A percentile compares a stretch with the other conserved stretches of the same genome.
phyloP scores from a whole-genome alignment of 192 early-diverging fungal species.

The Coemansia sp. region DNA sequence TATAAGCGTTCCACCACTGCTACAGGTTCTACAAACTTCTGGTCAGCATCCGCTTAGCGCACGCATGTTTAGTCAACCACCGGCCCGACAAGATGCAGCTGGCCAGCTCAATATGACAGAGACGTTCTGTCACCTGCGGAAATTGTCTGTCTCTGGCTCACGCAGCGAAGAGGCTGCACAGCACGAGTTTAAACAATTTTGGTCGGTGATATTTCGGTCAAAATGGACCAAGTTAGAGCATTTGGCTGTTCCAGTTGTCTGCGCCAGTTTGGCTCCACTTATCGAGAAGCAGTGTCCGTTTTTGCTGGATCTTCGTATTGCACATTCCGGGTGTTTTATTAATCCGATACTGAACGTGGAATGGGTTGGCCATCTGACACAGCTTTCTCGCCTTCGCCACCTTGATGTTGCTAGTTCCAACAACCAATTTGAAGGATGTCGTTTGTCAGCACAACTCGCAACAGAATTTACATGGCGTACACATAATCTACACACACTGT shows the following conservation, averaged over 20 bases:
- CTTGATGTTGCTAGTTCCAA: constrained; percentile 49
- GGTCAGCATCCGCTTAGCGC: constrained; percentile 38
- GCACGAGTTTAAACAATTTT: constrained; percentile 29
- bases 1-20: constrained; percentile 18
- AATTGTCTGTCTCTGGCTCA: constrained; percentile 20
- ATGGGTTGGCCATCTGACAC: constrained; percentile 28
- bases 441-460: constrained; percentile 21
- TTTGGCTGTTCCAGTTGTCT: constrained; percentile 35
- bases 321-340: constrained; percentile 32
- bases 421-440: constrained; percentile 46
- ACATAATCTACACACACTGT: constrained; percentile 28
- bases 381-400: constrained; percentile 14
- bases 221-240: constrained; percentile 13
- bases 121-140: constrained; percentile 4
- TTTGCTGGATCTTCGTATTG: constrained; percentile 17
- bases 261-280: constrained; percentile 19
- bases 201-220: constrained; percentile 18
- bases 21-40: constrained; percentile 18
- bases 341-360: constrained; percentile 22
- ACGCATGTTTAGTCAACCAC: constrained; percentile 24
- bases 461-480: constrained; percentile 20
- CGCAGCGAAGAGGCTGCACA: constrained; percentile 41
- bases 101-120: neutral
- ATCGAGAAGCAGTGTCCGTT: constrained; percentile 21
- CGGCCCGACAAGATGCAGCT: neutral